Percentiles rank a stretch among this genome's conserved stretches.
Conservation (phyloP, 23 red algal species). For the Cyanidium caldarium region DNA sequence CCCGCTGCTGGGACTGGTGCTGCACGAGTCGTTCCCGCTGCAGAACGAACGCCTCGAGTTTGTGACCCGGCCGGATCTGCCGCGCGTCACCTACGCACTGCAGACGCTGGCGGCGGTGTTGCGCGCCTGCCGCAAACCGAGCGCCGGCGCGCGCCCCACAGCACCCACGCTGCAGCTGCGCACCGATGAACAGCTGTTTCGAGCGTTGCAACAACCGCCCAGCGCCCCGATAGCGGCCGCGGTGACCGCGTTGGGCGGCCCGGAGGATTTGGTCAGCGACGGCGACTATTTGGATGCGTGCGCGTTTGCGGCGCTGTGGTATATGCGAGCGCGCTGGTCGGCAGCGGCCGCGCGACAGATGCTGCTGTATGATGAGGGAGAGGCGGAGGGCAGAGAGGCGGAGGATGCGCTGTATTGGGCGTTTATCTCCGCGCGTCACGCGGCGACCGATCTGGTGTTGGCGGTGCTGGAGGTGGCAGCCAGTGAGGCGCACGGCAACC, state of each 20-base stretch:
- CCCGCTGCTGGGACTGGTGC: background rate
- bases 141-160: background rate
- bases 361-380: background rate
- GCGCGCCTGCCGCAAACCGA: background rate
- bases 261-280: background rate
- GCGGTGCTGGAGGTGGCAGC: too few species aligned
- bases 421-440: too few species aligned
- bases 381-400: too few species aligned
- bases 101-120: background rate
- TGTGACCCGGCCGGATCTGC: background rate
- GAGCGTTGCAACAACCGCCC: background rate
- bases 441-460: too few species aligned
- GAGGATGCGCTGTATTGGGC: too few species aligned
- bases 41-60: background rate
- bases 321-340: slow-evolving; percentile 4
- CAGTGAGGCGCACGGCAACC: too few species aligned
- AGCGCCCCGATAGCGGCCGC: background rate
- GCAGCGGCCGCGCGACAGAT: background rate
- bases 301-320: background rate
- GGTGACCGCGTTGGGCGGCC: background rate
- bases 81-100: background rate
- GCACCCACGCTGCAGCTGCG: too few species aligned
- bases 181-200: background rate
- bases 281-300: background rate
- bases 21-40: background rate